Percentiles rank a stretch among this genome's conserved stretches.
These are phyloP conservation scores for Hyphopichia pseudoburtonii DNA, from an alignment of 1,139 yeast genomes.

Conservation along the genomic window DNA sequence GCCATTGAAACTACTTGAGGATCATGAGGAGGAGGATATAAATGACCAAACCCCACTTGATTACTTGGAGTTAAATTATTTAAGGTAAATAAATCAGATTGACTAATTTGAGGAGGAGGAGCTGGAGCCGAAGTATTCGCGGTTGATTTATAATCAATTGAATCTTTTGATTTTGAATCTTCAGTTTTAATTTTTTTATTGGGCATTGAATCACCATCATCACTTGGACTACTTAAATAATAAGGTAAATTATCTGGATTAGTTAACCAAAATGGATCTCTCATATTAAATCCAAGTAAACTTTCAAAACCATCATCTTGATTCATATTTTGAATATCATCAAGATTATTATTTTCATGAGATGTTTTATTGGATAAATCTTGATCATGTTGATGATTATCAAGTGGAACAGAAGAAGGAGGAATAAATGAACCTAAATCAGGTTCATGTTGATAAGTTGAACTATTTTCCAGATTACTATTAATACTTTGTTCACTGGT, in stretches of 20 bases:
- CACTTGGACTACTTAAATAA: conserved; percentile 37
- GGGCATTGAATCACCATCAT: conserved; percentile 15
- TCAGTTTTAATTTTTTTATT: conserved; percentile 5
- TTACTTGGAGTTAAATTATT: conserved; percentile 1
- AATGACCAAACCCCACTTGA: conserved; percentile 1
- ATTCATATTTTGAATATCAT: conserved; percentile 19
- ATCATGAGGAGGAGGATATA: neutral
- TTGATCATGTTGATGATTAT: no score
- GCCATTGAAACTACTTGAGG: neutral
- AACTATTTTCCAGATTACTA: no score
- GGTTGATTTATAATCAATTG: neutral
- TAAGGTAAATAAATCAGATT: conserved; percentile 5
- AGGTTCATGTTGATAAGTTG: neutral
- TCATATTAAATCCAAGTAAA: conserved; percentile 30
- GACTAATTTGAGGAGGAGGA: conserved; percentile 3
- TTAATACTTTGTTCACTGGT: no score
- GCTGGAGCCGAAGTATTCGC: neutral
- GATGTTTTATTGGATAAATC: conserved; percentile 34
- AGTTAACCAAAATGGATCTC: conserved; percentile 47
- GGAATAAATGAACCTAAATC: neutral
- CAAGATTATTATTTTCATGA: conserved; percentile 28
- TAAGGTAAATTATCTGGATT: conserved; percentile 43
- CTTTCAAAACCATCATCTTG: conserved; percentile 13
- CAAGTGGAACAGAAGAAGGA: neutral
- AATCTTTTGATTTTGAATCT: neutral